Base-by-base conservation (phyloP, 139 green algal genomes). In the Gonium pectorale region DNA sequence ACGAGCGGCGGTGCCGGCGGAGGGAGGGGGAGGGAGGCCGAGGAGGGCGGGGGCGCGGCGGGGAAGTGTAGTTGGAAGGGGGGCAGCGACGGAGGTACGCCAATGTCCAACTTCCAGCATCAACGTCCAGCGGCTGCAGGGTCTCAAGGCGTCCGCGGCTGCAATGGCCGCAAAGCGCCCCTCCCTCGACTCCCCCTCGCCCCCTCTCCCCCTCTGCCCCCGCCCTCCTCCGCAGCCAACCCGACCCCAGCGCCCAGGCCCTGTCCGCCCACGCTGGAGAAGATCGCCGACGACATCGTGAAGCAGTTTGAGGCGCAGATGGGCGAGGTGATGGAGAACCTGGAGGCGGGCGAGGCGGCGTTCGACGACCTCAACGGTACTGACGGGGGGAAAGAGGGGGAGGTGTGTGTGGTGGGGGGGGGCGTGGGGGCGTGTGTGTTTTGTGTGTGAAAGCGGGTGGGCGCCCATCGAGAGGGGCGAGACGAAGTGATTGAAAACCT, bases 251-350 rank as follows among this genome's bases (percentile, higher is more conserved):
- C 52, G n/a, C n/a, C n/a, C n/a, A 81, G 35, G 46, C 35, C 40
- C 80, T 90, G 31, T 43, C 70, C 4, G 77, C 89, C 51, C 83
- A 86, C n/a, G 73, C n/a, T 94, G 63, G 90, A 92, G 64, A 81
- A 89, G 59, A 75, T 92, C 38, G 90, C 94, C 19, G 90, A 96
- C 49, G 89, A 95, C 27, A 91, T 98, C 43, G 86, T 97, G n/a
- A 63, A 94, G 37, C 85, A 95, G 33, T 98, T 97, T 79, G 87
- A 97, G 86, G 83, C 96, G 73, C 68, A 97, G 75, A 97, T 97
- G 96, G 81, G 81, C 56, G 89, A 91, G 75, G 87, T 95, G n/a
- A 92, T 97, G 90, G 92, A 97, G 62, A 96, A 95, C 83, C 71
- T 98, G 67, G 90, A 97, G 38, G 80, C 67, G 29, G 91, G 89